Evolutionary conservation across 371 early-diverging fungal species (phyloP).

Genomic region (Batrachochytrium dendrobatidis): DNA sequence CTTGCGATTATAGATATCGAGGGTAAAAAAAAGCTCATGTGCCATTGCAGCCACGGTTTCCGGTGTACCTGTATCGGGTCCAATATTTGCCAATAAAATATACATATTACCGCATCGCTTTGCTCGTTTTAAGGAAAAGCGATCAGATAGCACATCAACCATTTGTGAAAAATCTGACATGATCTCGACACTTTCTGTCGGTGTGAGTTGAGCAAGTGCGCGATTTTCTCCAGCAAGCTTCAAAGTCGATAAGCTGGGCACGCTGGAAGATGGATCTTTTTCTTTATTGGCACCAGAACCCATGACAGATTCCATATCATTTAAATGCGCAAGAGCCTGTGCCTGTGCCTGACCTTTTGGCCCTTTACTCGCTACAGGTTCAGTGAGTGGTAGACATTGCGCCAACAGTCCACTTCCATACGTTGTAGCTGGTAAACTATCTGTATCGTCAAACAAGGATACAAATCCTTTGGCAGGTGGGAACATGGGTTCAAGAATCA

Average conservation of each 20-base stretch:
- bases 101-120: slow-evolving; percentile 6
- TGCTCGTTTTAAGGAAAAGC: slow-evolving; percentile 1
- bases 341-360: slow-evolving; percentile 16
- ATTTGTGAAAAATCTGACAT: slow-evolving; percentile 15
- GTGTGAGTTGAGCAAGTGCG: no score
- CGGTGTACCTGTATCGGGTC: slow-evolving; percentile 8
- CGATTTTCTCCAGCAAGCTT: no score
- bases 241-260: no score
- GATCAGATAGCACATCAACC: slow-evolving; percentile 12
- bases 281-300: not conserved
- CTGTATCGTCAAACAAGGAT: not conserved
- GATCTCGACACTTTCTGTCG: slow-evolving; percentile 5
- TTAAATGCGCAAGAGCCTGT: slow-evolving; percentile 9
- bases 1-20: slow-evolving; percentile 17
- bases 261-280: not conserved
- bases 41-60: slow-evolving; percentile 8
- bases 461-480: slow-evolving; percentile 8
- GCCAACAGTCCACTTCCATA: no score
- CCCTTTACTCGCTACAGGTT: slow-evolving; percentile 3
- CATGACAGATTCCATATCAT: slow-evolving; percentile 6
- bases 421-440: not conserved
- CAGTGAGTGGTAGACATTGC: no score
- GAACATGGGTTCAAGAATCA: slow-evolving; percentile 14
- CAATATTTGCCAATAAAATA: slow-evolving; percentile 8
- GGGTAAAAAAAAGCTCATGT: slow-evolving; percentile 16